Percentiles rank a stretch among this genome's conserved stretches.
Conservation (phyloP, 2,329 filamentous ascomycete species). For the Phaeoacremonium minimum region DNA sequence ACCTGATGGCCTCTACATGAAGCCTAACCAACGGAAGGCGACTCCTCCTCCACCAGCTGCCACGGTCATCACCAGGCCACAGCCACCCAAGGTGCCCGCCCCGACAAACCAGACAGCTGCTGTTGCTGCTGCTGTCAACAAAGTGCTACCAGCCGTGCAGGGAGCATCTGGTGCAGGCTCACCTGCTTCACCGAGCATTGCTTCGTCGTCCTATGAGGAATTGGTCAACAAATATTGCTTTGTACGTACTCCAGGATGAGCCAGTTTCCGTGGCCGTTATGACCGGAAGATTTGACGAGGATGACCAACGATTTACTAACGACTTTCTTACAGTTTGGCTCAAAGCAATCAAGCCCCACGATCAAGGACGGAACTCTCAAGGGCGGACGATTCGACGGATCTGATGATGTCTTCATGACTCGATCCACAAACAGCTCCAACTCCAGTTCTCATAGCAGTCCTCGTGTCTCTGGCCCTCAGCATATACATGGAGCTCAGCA, state of each 20-base stretch:
- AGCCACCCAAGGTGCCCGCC: constrained; percentile 5
- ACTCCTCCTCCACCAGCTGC: constrained; percentile 12
- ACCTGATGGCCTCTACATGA: constrained; percentile 55
- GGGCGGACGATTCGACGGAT: constrained; percentile 37
- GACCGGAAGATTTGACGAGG: constrained; percentile 16
- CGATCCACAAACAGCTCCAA: constrained; percentile 27
- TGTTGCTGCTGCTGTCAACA: constrained; percentile 12
- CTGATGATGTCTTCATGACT: constrained; percentile 26
- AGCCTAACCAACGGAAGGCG: constrained; percentile 39
- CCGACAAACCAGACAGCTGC: constrained; percentile 10
- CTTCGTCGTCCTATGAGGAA: constrained; percentile 91
- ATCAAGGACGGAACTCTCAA: constrained; percentile 43
- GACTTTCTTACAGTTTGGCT: constrained; percentile 54
- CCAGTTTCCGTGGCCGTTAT: constrained; percentile 4
- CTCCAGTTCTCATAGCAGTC: constrained; percentile 32
- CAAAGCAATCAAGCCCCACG: constrained; percentile 50
- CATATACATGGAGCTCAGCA: constrained; percentile 33
- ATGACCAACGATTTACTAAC: constrained; percentile 32
- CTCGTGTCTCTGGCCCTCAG: constrained; percentile 21
- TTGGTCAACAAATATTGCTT: constrained; percentile 99
- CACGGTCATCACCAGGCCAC: constrained; percentile 2
- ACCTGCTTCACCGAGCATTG: constrained; percentile 50
- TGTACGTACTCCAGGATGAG: constrained; percentile 67
- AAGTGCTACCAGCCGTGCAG: constrained; percentile 22
- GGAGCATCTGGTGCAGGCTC: constrained; percentile 51